Base-by-base conservation (phyloP, 2,329 filamentous ascomycete genomes). In the Bipolaris cookei region DNA sequence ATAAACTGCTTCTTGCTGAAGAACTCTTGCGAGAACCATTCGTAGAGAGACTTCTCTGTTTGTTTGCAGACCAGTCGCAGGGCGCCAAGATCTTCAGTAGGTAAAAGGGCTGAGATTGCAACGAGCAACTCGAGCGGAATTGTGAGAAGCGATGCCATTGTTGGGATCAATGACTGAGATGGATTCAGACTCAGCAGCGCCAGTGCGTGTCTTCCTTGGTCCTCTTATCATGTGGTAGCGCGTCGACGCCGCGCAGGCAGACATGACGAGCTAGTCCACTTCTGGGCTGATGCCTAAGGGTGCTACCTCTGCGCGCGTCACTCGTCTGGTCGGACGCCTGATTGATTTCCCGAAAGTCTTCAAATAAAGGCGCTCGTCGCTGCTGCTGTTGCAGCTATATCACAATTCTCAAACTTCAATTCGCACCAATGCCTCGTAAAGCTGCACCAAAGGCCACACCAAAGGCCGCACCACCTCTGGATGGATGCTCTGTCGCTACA, bases 1-100 rank as follows among this genome's bases (percentile, higher is more conserved):
- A 88, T 87, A 73, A 89, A 90, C 67, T 89, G 86, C 65, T 83
- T 85, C 70, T 85, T 86, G 48, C 77, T 79, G 74, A 90, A 90
- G 78, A 88, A 90, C 61, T 88, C 86, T 21, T 77, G 77, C 25
- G 82, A 78, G 63, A 89, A 90, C 32, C 78, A 78, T 46, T 80
- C 77, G 71, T 85, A 84, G 11, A 88, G 76, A 1, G 78, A 76
- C 18, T 74, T 73, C 67, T 89, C 86, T 11, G 87, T 68, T 16
- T 77, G 70, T 53, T 81, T 84, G 76, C 85, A 88, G 2, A 80
- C 80, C 14, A 81, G 74, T 6, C 88, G 86, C 6, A 89, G 69
- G 11, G 74, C 70, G 56, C 82, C 79, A 16, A 88, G 80, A 6
- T 89, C 86, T 0, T 72, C 51, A 0, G 87, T 89, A 0, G 78